Evolutionary conservation across 306 rosid species (phyloP).

Genomic region (Pyrus betulifolia): DNA sequence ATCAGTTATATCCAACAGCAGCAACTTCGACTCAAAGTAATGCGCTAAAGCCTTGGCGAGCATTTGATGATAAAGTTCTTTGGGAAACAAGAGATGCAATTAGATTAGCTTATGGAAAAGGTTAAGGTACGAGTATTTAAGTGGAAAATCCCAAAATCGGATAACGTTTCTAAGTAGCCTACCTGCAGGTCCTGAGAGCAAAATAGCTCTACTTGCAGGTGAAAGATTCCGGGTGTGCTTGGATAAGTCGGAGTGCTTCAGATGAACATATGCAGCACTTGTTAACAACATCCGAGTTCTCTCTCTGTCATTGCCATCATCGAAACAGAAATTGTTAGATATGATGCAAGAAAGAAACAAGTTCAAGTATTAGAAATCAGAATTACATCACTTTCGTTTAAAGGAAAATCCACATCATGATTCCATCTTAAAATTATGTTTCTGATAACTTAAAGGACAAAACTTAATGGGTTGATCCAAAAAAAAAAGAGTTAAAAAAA

Average conservation of each 20-base stretch:
- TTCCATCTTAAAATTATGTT: neutral
- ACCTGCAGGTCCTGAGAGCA: slow-evolving; percentile 93
- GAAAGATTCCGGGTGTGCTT: slow-evolving; percentile 86
- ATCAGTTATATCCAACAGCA: slow-evolving; percentile 62
- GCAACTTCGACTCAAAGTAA: slow-evolving; percentile 62
- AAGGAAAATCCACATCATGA: neutral
- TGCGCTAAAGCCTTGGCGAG: slow-evolving; percentile 87
- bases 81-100: slow-evolving; percentile 14
- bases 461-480: neutral
- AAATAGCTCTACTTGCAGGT: slow-evolving; percentile 76
- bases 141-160: neutral
- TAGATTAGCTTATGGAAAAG: neutral
- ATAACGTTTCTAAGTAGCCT: slow-evolving; percentile 5
- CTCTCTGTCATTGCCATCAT: slow-evolving; percentile 42
- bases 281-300: slow-evolving; percentile 59
- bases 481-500: neutral
- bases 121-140: neutral
- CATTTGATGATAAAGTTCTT: slow-evolving; percentile 81
- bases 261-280: slow-evolving; percentile 71
- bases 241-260: slow-evolving; percentile 56
- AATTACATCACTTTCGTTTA: neutral
- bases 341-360: slow-evolving; percentile 5
- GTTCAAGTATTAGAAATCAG: neutral
- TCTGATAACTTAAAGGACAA: neutral
- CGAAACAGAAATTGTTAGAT: neutral